Conservation (phyloP, 352 stramenopile species). For the Thalassiosira gravida region DNA sequence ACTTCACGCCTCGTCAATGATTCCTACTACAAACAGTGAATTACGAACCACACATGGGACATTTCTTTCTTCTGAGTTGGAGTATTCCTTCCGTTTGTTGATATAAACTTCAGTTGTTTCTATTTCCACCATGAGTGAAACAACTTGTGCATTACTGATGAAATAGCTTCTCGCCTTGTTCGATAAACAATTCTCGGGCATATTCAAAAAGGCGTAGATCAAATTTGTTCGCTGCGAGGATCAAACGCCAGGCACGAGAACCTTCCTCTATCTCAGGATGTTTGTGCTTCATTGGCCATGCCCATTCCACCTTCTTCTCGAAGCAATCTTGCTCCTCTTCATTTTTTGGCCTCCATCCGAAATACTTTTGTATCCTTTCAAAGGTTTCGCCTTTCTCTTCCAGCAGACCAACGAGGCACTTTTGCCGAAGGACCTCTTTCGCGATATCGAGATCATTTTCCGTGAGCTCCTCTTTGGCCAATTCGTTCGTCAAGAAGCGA, state of each 20-base stretch:
- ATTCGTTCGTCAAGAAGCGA: constrained; percentile 55
- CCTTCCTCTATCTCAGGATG: constrained; percentile 36
- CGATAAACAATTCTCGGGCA: constrained; percentile 44
- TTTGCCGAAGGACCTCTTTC: constrained; percentile 38
- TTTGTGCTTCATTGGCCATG: constrained; percentile 54
- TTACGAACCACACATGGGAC: too few species aligned
- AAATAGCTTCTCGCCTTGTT: constrained; percentile 22
- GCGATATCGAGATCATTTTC: constrained; percentile 42
- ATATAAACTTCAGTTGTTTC: too few species aligned
- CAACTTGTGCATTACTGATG: too few species aligned
- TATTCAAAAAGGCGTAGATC: constrained; percentile 59
- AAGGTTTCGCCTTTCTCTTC: constrained; percentile 41
- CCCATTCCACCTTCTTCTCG: constrained; percentile 38
- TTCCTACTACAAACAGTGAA: too few species aligned
- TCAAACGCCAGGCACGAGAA: constrained; percentile 38
- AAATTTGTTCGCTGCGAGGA: constrained; percentile 39
- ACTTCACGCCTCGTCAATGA: too few species aligned
- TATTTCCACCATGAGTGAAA: too few species aligned
- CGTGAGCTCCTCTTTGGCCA: constrained; percentile 43
- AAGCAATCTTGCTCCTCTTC: constrained; percentile 23
- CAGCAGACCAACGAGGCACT: constrained; percentile 43
- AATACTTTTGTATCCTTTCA: constrained; percentile 42
- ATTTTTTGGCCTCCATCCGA: constrained; percentile 39
- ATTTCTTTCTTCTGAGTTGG: too few species aligned
- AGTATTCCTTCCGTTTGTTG: too few species aligned